Percentiles rank a stretch among this genome's conserved stretches.
These are phyloP conservation scores for Aspergillus sclerotiicarbonarius DNA, from an alignment of 495 filamentous ascomycete species.

Conservation along the genomic window DNA sequence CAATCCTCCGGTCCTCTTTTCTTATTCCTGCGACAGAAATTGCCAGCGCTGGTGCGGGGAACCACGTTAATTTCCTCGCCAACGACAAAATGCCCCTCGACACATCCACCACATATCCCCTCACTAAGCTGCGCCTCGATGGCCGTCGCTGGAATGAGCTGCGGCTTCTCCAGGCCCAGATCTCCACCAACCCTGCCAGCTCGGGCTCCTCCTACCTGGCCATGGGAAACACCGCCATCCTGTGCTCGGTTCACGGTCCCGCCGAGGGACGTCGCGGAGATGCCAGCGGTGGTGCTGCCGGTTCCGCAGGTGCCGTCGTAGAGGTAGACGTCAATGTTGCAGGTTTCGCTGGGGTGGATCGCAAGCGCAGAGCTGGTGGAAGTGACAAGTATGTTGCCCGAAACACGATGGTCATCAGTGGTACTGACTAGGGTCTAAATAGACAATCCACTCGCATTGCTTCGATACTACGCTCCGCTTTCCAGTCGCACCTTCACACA, in stretches of 20 bases:
- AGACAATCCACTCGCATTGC: conserved; percentile 82
- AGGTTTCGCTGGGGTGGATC: conserved; percentile 83
- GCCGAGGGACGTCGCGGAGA: conserved; percentile 59
- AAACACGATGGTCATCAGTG: not conserved
- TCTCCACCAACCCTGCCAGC: conserved; percentile 84
- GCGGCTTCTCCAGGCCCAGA: conserved; percentile 81
- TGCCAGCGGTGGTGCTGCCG: conserved; percentile 42
- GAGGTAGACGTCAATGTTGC: conserved; percentile 83
- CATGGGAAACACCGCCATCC: conserved; percentile 94
- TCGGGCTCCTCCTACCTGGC: conserved; percentile 89
- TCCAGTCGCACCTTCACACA: conserved; percentile 71
- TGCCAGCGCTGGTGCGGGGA: conserved; percentile 20
- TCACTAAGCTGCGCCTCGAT: conserved; percentile 85
- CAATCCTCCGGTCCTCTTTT: not conserved
- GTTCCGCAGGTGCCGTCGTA: conserved; percentile 57
- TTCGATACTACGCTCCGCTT: conserved; percentile 68
- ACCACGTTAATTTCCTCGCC: conserved; percentile 1
- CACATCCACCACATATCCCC: conserved; percentile 75
- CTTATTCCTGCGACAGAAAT: not conserved
- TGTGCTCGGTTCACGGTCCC: conserved; percentile 87
- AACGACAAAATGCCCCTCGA: conserved; percentile 77
- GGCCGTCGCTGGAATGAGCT: conserved; percentile 98
- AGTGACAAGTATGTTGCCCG: conserved; percentile 66
- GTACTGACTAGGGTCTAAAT: conserved; percentile 18
- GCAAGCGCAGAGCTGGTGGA: conserved; percentile 65